Evolutionary conservation across 1,284 basidiomycete species (phyloP), one percentile per base, ranked within the genome.

Genomic region (Meira miltonrushii): DNA sequence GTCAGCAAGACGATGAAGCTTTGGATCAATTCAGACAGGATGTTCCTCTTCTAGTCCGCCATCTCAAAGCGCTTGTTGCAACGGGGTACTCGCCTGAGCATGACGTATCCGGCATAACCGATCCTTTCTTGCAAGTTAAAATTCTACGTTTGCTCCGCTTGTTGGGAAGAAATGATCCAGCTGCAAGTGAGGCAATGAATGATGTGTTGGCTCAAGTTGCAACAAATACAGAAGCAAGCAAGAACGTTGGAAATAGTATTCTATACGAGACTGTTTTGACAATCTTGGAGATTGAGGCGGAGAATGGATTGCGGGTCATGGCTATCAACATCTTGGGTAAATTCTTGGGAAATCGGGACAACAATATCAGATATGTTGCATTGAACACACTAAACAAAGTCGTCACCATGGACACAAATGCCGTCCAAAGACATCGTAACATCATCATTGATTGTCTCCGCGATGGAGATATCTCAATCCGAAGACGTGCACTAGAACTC

Each of bases 251-350:
- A 60, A 98, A 98, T 79, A 87, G 92, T 6, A 98, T 99, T 64
- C 81, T 99, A 39, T 99, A 99, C 79, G 95, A 99, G 81, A 94
- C 94, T 0, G 95, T 98, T 1, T 83, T 97, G 65, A 92, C 93
- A 7, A 89, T 98, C n/a, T 83, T 99, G 51, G 94, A 98, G 70
- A 98, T 98, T 63, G 92, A 97, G 75, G 94, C 95, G 8, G 95
- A 99, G 78, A 89, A 86, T 59, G 92, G 92, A 21, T 81, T 98
- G 41, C 86, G 95, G 5, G 94, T 98, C 55, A 97, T 99, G 95
- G 95, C 95, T 0, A 99, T 99, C 81, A 99, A 99, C 78, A 97
- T 98, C 60, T 84, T 99, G 46, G 95, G 95, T 62, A 98, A 97
- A 80, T 99, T 98, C 82, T 82, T 99, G 71, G 88, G 90, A 75